Evolutionary conservation across 768 basidiomycete genomes (phyloP).

Genomic region (Trametes cinnabarina): DNA sequence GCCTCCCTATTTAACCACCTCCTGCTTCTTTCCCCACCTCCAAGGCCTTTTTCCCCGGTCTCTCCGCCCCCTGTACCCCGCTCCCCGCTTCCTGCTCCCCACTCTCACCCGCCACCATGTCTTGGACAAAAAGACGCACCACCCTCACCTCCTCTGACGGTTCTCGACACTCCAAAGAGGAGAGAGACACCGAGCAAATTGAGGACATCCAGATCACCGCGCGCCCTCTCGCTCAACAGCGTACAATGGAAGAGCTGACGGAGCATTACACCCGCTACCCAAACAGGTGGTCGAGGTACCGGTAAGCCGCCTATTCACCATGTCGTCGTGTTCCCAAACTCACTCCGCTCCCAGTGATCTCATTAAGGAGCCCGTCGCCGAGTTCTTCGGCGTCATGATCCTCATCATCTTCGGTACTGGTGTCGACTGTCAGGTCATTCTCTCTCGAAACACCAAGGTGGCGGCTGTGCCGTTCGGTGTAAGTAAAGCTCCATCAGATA

Average conservation of each 20-base stretch:
- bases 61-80: neutral
- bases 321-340: neutral
- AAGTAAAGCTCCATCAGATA: too few relatives aligned
- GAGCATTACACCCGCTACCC: conserved; percentile 41
- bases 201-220: conserved; percentile 4
- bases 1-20: conserved; percentile 7
- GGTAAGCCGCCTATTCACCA: conserved; percentile 36
- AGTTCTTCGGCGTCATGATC: conserved; percentile 59
- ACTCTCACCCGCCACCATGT: conserved; percentile 8
- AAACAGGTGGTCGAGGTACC: conserved; percentile 54
- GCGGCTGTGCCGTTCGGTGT: conserved; percentile 55
- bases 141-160: conserved; percentile 15
- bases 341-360: neutral
- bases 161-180: conserved; percentile 12
- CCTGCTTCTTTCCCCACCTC: neutral
- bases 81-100: too few relatives aligned
- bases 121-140: conserved; percentile 4
- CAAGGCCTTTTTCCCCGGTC: neutral
- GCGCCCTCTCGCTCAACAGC: neutral
- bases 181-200: conserved; percentile 2
- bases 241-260: neutral
- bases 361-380: conserved; percentile 62
- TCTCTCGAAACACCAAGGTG: conserved; percentile 47
- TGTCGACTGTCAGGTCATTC: conserved; percentile 53
- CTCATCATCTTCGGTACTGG: conserved; percentile 60